Conservation (phyloP, 495 filamentous ascomycete genomes). For the Penicillium samsonianum region DNA sequence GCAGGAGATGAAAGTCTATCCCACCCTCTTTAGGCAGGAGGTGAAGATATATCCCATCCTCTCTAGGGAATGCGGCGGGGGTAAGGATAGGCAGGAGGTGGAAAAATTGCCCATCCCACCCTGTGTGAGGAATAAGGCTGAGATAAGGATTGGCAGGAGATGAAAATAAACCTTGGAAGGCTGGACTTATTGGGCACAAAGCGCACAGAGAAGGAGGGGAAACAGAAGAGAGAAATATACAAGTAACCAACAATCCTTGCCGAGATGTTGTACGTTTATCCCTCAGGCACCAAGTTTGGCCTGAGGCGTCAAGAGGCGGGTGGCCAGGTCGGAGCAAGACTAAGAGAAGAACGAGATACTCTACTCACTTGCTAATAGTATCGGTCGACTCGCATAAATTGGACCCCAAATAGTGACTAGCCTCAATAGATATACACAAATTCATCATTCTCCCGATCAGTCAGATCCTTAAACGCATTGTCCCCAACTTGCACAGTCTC, state of each 20-base stretch:
- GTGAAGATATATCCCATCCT: too few relatives aligned
- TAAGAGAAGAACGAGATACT: neutral
- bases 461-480: conserved; percentile 56
- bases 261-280: too few relatives aligned
- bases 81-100: neutral
- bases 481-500: conserved; percentile 32
- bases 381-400: neutral
- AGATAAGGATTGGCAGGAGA: neutral
- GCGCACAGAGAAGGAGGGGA: neutral
- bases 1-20: neutral
- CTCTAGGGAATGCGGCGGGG: neutral
- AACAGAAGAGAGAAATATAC: neutral
- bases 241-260: neutral
- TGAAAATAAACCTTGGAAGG: neutral
- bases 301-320: neutral
- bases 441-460: conserved; percentile 65
- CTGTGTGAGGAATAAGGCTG: neutral
- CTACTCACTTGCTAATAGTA: neutral
- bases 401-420: neutral
- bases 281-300: neutral
- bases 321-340: too few relatives aligned
- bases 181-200: neutral
- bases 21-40: too few relatives aligned
- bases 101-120: neutral
- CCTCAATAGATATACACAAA: conserved; percentile 64